These are phyloP conservation scores for Sparassis latifolia DNA, from an alignment of 1,284 basidiomycete species.

Conservation along the genomic window DNA sequence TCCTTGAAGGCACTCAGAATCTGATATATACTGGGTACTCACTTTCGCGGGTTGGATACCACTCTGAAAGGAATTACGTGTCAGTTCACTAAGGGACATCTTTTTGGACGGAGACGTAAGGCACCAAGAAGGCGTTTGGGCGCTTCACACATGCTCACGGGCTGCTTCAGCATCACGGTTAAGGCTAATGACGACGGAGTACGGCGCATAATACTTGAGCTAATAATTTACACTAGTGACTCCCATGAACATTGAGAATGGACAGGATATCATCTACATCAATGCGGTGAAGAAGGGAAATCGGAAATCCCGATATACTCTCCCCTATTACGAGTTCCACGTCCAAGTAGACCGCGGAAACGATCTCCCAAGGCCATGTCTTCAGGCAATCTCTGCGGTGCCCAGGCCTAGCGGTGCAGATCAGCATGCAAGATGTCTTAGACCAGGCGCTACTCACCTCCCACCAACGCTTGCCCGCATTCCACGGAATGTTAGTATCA, in stretches of 20 bases:
- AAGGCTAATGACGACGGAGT: too few relatives aligned
- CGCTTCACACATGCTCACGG: too few relatives aligned
- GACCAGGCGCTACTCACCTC: slow-evolving; percentile 44
- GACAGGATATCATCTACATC: neutral
- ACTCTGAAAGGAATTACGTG: slow-evolving; percentile 64
- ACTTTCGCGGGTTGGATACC: slow-evolving; percentile 60
- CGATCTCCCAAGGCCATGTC: slow-evolving; percentile 38
- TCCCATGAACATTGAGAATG: neutral
- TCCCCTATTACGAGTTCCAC: neutral
- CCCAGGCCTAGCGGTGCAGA: slow-evolving; percentile 42
- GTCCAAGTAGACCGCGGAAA: slow-evolving; percentile 17
- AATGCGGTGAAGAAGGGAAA: neutral
- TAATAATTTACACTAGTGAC: too few relatives aligned
- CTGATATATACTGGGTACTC: slow-evolving; percentile 8
- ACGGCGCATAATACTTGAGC: too few relatives aligned
- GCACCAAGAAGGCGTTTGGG: too few relatives aligned
- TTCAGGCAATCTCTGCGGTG: slow-evolving; percentile 47
- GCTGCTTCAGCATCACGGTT: too few relatives aligned
- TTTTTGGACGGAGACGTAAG: too few relatives aligned
- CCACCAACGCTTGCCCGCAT: slow-evolving; percentile 65
- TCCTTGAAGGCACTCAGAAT: neutral
- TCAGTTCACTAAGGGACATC: slow-evolving; percentile 63
- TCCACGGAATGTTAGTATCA: slow-evolving; percentile 56
- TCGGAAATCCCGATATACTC: neutral
- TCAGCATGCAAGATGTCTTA: slow-evolving; percentile 7